Evolutionary conservation across 2,329 filamentous ascomycete species (phyloP), one percentile per base, ranked within the genome.

Genomic region (Chaetomiaceae sp.): DNA sequence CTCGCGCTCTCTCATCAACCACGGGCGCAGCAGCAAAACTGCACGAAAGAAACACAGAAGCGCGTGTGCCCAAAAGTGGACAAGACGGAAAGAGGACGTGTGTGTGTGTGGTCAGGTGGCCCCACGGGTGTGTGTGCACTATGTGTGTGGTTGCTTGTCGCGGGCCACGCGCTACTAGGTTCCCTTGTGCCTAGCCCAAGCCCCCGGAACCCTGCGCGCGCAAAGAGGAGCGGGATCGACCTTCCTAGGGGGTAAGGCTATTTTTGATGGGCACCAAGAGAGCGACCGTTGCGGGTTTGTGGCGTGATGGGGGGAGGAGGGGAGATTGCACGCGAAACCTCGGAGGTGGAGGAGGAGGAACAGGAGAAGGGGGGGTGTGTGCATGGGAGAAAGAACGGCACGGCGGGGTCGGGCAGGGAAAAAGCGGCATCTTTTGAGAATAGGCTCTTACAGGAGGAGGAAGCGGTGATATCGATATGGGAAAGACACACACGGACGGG

Each of bases 381-480:
- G n/a, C n/a, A 46, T 41, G 37, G 38, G 32, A 32, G 24, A 19
- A n/a, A 19, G 22, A 32, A 33, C 7, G 29, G 17, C 26, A 47
- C 33, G 32, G 44, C 38, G 44, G 44, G 44, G 44, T 41, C 27
- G 29, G 35, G 24, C 10, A 17, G 35, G 20, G 18, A 34, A 38
- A 32, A 14, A 6, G n/a, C 6, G 11, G 32, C 38, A 45, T 26
- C 36, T 29, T 4, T 27, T 34, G 6, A 27, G 22, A 12, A 35
- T 18, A 29, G 19, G 42, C 32, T 37, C 44, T 46, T 46, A 46
- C 44, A 46, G 26, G 22, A 45, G n/a, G 3, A 29, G 27, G 26
- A 11, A 38, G 10, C 27, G 42, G 27, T 35, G 20, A 17, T 46
- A 46, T 46, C 37, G 37, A 45, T 39, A 29, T 41, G 38, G 11